Evolutionary conservation across 805 yeast genomes (phyloP).

Genomic region (Candida sanyiensis): DNA sequence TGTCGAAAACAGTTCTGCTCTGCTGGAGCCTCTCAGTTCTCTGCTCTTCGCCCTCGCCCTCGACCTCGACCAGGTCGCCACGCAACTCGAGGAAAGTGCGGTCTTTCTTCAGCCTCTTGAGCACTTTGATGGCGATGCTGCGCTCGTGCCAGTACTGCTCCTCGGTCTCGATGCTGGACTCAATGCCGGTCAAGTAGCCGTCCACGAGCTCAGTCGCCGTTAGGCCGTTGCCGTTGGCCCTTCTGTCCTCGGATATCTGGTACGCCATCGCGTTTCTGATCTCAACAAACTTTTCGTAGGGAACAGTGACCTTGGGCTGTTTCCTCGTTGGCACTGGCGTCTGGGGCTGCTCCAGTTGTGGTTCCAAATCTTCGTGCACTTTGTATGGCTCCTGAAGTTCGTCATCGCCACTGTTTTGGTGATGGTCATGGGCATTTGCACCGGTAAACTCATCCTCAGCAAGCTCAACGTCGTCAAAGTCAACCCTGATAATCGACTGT

Average conservation of each 20-base stretch:
- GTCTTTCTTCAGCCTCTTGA: slow-evolving; percentile 79
- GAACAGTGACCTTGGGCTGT: slow-evolving; percentile 44
- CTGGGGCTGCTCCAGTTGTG: slow-evolving; percentile 1
- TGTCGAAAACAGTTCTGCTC: slow-evolving; percentile 27
- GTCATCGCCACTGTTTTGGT: slow-evolving; percentile 8
- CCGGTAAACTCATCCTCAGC: slow-evolving; percentile 31
- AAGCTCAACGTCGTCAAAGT: slow-evolving; percentile 84
- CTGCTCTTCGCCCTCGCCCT: slow-evolving; percentile 23
- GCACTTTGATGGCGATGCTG: slow-evolving; percentile 68
- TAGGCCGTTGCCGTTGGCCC: slow-evolving; percentile 50
- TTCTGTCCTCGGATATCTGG: slow-evolving; percentile 54
- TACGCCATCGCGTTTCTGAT: slow-evolving; percentile 77
- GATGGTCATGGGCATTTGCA: slow-evolving; percentile 11
- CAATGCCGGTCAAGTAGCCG: slow-evolving; percentile 74
- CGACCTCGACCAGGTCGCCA: slow-evolving; percentile 29
- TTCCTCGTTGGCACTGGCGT: slow-evolving; percentile 16
- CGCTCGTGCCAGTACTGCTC: slow-evolving; percentile 67
- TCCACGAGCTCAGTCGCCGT: slow-evolving; percentile 66
- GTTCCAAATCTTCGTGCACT: slow-evolving; percentile 3
- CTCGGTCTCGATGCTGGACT: slow-evolving; percentile 63
- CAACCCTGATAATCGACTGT: slow-evolving; percentile 90
- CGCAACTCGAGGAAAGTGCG: slow-evolving; percentile 69
- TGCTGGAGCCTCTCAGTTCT: slow-evolving; percentile 22
- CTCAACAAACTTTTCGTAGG: slow-evolving; percentile 81
- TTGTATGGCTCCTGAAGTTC: slow-evolving; percentile 3